phyloP scores from a whole-genome alignment of 768 basidiomycete species.

The Xerocomus brunneocitrinus region DNA sequence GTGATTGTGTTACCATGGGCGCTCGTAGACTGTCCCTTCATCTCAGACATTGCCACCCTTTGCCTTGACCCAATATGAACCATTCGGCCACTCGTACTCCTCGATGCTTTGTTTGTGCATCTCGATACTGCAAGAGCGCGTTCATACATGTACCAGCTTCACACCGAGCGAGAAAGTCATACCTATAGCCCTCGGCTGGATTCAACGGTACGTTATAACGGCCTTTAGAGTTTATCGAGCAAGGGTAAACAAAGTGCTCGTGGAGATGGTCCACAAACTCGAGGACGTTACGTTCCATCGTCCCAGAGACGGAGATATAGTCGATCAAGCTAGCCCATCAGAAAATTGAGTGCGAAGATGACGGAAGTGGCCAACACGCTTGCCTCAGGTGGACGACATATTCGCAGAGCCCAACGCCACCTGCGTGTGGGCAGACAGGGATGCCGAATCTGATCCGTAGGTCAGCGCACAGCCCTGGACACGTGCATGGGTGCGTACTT shows the following conservation, averaged over 20 bases:
- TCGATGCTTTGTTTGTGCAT: constrained; percentile 79
- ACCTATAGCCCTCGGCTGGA: constrained; percentile 68
- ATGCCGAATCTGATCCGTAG: constrained; percentile 63
- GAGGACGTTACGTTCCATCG: constrained; percentile 92
- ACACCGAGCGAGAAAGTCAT: not conserved
- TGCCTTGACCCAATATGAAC: constrained; percentile 34
- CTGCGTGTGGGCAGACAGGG: constrained; percentile 93
- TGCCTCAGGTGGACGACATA: constrained; percentile 85
- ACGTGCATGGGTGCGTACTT: constrained; percentile 47
- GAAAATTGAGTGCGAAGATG: constrained; percentile 1
- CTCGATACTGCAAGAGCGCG: constrained; percentile 60
- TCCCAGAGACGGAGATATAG: constrained; percentile 86
- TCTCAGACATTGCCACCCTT: constrained; percentile 4
- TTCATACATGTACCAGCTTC: not conserved
- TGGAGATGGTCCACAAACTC: constrained; percentile 90
- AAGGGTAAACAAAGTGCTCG: constrained; percentile 87
- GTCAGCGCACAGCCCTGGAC: not conserved
- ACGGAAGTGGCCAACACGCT: not conserved
- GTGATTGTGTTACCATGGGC: no score
- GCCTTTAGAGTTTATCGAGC: constrained; percentile 79
- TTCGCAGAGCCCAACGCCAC: constrained; percentile 93
- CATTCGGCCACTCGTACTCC: constrained; percentile 82
- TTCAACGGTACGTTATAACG: constrained; percentile 84
- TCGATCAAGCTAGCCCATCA: constrained; percentile 67
- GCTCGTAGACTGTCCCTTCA: not conserved